Evolutionary conservation across 257 asterid genomes (phyloP), one percentile per base, ranked within the genome.

Genomic region (Rubia yunnanensis): DNA sequence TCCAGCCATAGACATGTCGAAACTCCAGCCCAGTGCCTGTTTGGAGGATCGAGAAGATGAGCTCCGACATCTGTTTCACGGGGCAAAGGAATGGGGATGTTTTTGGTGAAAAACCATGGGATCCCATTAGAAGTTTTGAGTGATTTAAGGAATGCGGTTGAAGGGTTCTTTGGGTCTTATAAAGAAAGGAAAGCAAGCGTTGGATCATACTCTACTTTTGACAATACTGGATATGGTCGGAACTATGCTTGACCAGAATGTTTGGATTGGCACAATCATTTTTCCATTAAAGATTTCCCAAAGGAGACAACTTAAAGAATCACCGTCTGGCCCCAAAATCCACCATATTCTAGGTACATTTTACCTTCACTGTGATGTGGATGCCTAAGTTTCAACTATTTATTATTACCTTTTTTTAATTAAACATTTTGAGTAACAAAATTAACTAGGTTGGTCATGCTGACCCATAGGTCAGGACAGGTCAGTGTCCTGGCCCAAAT

Each of bases 211-310:
- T 1, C 7, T 63, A 61, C 65, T 55, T 23, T 57, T 14, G 83
- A 77, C 50, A 81, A 81, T 53, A 53, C 72, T 76, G 81, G 85
- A 11, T 77, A 81, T 52, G 82, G 85, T 6, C 70, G 82, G 67
- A 77, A 73, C 66, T 77, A 69, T 44, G 74, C 77, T 7, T 72
- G 60, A 23, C 66, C 85, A 53, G 75, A 64, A 17, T 38, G 68
- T 63, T 79, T 74, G 80, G 85, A 77, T 81, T 77, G 85, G 82
- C 74, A 77, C 52, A 82, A 81, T 69, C 85, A 82, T 5, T 72
- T 81, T 73, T 59, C 80, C 1, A 74, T 81, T 77, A 81, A 72
- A 69, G 85, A 76, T 6, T 77, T 80, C 20, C 82, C 85, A 14
- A 41, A 67, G 30, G 79, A 59, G 13, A 72, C 79, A 39, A 67